phyloP scores from a whole-genome alignment of 2,329 filamentous ascomycete genomes.

The Myriosclerotinia scirpicola region DNA sequence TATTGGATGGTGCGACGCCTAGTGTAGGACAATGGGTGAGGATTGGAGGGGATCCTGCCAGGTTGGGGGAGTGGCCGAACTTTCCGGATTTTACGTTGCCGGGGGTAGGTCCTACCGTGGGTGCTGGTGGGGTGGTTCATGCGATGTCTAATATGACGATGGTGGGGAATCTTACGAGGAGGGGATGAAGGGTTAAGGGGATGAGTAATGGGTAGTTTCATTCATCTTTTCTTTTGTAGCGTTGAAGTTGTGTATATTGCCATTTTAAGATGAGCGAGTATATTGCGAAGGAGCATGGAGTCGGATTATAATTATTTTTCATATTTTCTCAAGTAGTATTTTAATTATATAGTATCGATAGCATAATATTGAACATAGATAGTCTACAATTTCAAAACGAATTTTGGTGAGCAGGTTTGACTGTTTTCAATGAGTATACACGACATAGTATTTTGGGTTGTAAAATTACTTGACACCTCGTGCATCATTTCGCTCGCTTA shows the following conservation, averaged over 20 bases:
- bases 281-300: not conserved
- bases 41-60: conserved; percentile 63
- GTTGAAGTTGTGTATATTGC: not conserved
- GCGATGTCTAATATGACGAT: not conserved
- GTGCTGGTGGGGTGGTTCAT: not conserved
- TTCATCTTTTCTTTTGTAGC: not conserved
- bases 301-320: not conserved
- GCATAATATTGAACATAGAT: not conserved
- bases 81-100: conserved; percentile 42
- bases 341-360: not conserved
- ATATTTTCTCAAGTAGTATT: not conserved
- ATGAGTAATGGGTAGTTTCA: no score
- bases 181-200: no score
- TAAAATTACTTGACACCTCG: no score
- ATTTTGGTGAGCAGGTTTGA: not conserved
- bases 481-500: no score
- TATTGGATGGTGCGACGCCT: conserved; percentile 62
- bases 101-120: conserved; percentile 12
- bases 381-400: not conserved
- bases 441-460: no score
- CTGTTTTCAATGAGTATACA: no score
- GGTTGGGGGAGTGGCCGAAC: conserved; percentile 62
- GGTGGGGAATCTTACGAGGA: not conserved
- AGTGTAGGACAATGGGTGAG: conserved; percentile 62
- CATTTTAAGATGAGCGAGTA: not conserved